phyloP scores from a whole-genome alignment of 257 asterid genomes.

The Marsdenia floribunda region DNA sequence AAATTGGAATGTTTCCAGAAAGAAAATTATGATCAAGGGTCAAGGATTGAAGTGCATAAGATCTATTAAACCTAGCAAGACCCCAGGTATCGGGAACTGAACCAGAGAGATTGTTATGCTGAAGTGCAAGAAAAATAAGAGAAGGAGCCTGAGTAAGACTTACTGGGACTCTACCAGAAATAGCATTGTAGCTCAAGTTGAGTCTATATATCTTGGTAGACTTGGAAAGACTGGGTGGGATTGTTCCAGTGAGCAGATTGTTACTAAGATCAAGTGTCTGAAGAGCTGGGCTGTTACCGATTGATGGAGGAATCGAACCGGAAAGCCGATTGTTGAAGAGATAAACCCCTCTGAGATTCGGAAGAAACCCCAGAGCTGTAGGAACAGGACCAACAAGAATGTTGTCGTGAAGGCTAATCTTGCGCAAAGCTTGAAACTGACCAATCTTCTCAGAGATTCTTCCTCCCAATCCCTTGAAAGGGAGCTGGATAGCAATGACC shows the following conservation, averaged over 20 bases:
- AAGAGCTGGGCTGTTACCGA: slow-evolving; percentile 58
- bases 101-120: slow-evolving; percentile 68
- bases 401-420: slow-evolving; percentile 80
- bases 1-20: slow-evolving; percentile 56
- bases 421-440: slow-evolving; percentile 66
- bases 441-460: slow-evolving; percentile 67
- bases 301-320: slow-evolving; percentile 59
- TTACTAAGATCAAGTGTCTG: slow-evolving; percentile 82
- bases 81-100: slow-evolving; percentile 59
- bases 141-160: slow-evolving; percentile 42
- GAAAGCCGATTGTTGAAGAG: slow-evolving; percentile 80
- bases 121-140: slow-evolving; percentile 73
- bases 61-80: slow-evolving; percentile 6
- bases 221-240: slow-evolving; percentile 45
- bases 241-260: slow-evolving; percentile 53
- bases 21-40: slow-evolving; percentile 52
- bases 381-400: slow-evolving; percentile 61
- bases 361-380: slow-evolving; percentile 49
- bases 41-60: slow-evolving; percentile 42
- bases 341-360: slow-evolving; percentile 66
- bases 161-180: slow-evolving; percentile 67
- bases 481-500: slow-evolving; percentile 67
- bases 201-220: slow-evolving; percentile 60
- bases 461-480: slow-evolving; percentile 67
- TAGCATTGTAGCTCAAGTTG: slow-evolving; percentile 63